Base-by-base conservation (phyloP, 2,329 filamentous ascomycete species). In the Decorospora gaudefroyi region DNA sequence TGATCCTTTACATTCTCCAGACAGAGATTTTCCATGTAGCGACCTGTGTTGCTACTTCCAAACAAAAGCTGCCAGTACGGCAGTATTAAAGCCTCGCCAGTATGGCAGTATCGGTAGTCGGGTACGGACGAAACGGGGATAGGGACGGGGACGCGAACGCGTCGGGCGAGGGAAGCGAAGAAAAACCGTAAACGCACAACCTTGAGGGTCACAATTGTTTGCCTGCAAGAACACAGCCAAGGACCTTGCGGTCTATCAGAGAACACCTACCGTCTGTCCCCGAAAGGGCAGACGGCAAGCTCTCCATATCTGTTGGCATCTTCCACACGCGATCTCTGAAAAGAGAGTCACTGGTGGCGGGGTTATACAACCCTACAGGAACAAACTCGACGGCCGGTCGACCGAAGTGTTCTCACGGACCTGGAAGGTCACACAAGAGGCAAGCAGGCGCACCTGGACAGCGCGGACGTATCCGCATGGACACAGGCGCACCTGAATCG, bases 251-350 rank as follows among this genome's bases (percentile, higher is more conserved):
- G 55, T 46, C 61, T 66, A 26, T 61, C 57, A 57, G 53, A 60
- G 52, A 36, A 29, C 22, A n/a, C 28, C 32, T 37, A 15, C 28
- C 31, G 17, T 17, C 29, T 31, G 18, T 51, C 30, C 17, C 15
- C 30, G 28, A 42, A 46, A 36, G n/a, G n/a, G n/a, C n/a, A 41
- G 18, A 28, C 28, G 17, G 22, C 28, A 28, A 22, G 29, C 52
- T 59, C 52, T 59, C 55, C 27, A 63, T 58, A 50, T 56, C 63
- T 53, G 49, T 52, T 57, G 61, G 57, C 57, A 46, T 65, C 61
- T 61, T 62, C 60, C 60, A 53, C 61, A 40, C 52, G 42, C 45
- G 27, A 32, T 28, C 23, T 41, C 51, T 54, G 48, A 53, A 28
- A 56, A 56, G 42, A 47, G 30, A 31, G 32, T 40, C 50, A 53